Base-by-base conservation (phyloP, 352 stramenopile genomes). In the Peronospora destructor region DNA sequence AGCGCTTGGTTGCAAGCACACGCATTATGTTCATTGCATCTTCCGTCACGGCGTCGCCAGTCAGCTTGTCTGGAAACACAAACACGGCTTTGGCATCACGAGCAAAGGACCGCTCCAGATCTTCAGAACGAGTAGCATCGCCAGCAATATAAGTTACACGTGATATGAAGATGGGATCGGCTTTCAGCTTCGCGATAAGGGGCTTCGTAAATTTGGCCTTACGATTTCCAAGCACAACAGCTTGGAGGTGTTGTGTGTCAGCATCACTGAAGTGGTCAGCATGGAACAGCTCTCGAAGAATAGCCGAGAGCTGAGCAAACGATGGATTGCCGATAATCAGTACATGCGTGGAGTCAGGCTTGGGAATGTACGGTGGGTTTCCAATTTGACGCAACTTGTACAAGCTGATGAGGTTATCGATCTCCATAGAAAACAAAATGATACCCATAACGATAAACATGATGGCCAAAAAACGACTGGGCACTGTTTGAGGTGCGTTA, bases 381-480 rank as follows among this genome's bases (percentile, higher is more conserved):
- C 82, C 82, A 52, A 90, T 83, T 49, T 88, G 75, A 2, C 75
- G 70, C 34, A 87, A 71, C 33, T 85, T 80, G 65, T 91, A 91
- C 42, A 95, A 49, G n/a, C 68, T 82, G 45, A 92, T 84, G 11
- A 95, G 60, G 52, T 90, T 91, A 40, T 92, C 80, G 32, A 91
- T 91, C 63, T 95, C 81, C 68, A 89, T 87, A 0, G 83, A 91
- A 32, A 95, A 91, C 42, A 94, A 53, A 45, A 94, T 82, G 39
- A 95, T 73, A 33, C 82, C 81, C 60, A 91, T 86, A 43, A 91
- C 68, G 49, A 95, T 93, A 50, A 95, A 92, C 64, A 90, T 83
- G 61, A 95, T 92, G 9, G 74, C 79, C 25, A 94, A 69, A 29
- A 92, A 61, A 2, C 85, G 70, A 19, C 79, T 88, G n/a, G 85